Percentiles rank a stretch among this genome's conserved stretches.
Conservation (phyloP, 768 basidiomycete genomes). For the Dentipellis sp. region DNA sequence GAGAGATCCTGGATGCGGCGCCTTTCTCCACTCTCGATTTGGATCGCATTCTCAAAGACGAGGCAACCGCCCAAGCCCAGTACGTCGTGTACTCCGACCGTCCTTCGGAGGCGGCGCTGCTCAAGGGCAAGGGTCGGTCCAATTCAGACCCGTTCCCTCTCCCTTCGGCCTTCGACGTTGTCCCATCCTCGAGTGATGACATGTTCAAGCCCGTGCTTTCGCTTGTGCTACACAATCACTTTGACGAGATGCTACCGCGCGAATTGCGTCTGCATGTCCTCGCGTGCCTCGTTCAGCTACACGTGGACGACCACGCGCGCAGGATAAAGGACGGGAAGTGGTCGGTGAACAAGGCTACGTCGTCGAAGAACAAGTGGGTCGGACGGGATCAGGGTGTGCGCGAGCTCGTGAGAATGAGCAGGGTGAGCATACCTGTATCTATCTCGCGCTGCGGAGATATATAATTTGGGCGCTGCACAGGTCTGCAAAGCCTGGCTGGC, state of each 20-base stretch:
- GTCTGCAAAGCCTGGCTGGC: constrained; percentile 71
- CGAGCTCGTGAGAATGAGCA: constrained; percentile 70
- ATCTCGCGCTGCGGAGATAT: not conserved
- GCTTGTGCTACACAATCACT: constrained; percentile 39
- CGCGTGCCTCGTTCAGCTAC: constrained; percentile 40
- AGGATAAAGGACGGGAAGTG: constrained; percentile 39
- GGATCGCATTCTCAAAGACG: constrained; percentile 4
- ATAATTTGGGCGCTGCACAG: constrained; percentile 27
- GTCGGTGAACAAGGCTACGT: constrained; percentile 46
- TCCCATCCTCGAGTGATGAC: constrained; percentile 41
- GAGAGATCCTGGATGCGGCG: constrained; percentile 15
- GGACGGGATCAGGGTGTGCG: constrained; percentile 66
- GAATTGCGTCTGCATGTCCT: constrained; percentile 63
- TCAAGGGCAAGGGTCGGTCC: constrained; percentile 48
- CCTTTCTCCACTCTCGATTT: constrained; percentile 5
- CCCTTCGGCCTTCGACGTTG: constrained; percentile 36
- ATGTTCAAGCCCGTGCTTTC: constrained; percentile 41
- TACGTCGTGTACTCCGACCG: constrained; percentile 13
- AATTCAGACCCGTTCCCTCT: constrained; percentile 57
- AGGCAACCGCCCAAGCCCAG: constrained; percentile 1
- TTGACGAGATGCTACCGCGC: constrained; percentile 61
- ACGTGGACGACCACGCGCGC: constrained; percentile 49
- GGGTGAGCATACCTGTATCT: constrained; percentile 41
- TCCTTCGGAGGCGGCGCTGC: constrained; percentile 12
- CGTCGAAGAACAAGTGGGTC: constrained; percentile 56